Evolutionary conservation across 805 yeast genomes (phyloP), one percentile per base, ranked within the genome.

Genomic region (Candida silvicultrix): DNA sequence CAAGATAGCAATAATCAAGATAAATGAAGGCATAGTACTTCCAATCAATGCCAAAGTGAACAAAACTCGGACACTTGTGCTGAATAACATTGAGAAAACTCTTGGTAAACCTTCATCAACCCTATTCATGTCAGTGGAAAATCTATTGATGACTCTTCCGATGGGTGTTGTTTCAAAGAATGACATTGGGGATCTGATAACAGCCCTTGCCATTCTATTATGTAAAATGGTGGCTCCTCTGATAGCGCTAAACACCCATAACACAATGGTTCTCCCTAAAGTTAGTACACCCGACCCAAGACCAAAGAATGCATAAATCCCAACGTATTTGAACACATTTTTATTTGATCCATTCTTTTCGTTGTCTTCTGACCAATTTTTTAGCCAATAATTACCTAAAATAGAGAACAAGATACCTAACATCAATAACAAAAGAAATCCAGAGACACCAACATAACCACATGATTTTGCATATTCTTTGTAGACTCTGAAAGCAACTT

Each of bases 111-210:
- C 68, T 45, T 71, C 69, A 61, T 83, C 89, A 46, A 82, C 67
- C 28, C 71, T 71, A 49, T 71, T 72, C 49, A 83, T 71, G 63
- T 83, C 89, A 55, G 78, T 75, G 21, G 85, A 74, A 54, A 82
- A 82, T 51, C 88, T 64, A 57, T 83, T 82, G 58, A 81, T 68
- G 16, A 82, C 73, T 56, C 88, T 68, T 5, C 89, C 89, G 41
- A 77, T 61, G 8, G 89, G 89, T 0, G 87, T 82, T 0, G 85
- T 74, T 52, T 83, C 88, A 59, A 82, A 83, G 55, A 80, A 82
- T 4, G 72, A 67, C 83, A 83, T 79, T 40, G 88, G 87, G 1
- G 85, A 71, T 42, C 73, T 62, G 45, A 82, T 48, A 31, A 83
- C 77, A 1, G 81, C 57, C 5, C 49, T 45, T 0, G 81, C 80